Base-by-base conservation (phyloP, 2,329 filamentous ascomycete genomes). In the Aspergillus candidus region DNA sequence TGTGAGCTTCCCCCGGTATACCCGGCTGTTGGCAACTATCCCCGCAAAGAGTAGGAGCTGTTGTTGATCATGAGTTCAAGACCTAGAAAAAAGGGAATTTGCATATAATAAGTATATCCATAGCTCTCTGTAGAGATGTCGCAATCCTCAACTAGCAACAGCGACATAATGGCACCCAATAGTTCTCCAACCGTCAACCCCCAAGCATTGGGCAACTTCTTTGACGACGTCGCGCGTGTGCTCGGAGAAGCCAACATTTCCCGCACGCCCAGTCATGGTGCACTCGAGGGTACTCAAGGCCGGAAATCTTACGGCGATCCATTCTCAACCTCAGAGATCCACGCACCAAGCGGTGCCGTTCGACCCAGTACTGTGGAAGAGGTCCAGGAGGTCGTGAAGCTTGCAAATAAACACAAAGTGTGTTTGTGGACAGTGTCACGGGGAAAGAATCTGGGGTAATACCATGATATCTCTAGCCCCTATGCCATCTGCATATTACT, bases 371-470 rank as follows among this genome's bases (percentile, higher is more conserved):
- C 3, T 43, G 34, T 43, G 3, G 27, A 43, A 10, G 34, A 43
- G 11, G 40, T 43, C 7, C 40, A 43, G 27, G 34, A 32, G 13
- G 32, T 37, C 14, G 27, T 43, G 22, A 43, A 43, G 40, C 34
- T 43, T 17, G 40, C 40, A 6, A 43, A 43, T 35, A 37, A n/a
- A n/a, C 33, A 43, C 32, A 43, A 38, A 11, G 14, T 43, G 8
- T 35, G n/a, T 13, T 30, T 43, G 14, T 43, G 40, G 40, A 43
- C 40, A 12, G 40, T 43, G 18, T 43, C 40, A 17, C 31, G 40
- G 13, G 40, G 40, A 1, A 43, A 43, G 40, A 43, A 43, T n/a
- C 40, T 43, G 11, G 40, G 40, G 40, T 43, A 43, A 5, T 18
- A 1, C 18, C 4, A 18, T 18, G 18, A 18, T 18, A 5, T 5